These are phyloP conservation scores for Monosporozyma yasuniensis DNA, from an alignment of 805 yeast species.

Conservation along the genomic window DNA sequence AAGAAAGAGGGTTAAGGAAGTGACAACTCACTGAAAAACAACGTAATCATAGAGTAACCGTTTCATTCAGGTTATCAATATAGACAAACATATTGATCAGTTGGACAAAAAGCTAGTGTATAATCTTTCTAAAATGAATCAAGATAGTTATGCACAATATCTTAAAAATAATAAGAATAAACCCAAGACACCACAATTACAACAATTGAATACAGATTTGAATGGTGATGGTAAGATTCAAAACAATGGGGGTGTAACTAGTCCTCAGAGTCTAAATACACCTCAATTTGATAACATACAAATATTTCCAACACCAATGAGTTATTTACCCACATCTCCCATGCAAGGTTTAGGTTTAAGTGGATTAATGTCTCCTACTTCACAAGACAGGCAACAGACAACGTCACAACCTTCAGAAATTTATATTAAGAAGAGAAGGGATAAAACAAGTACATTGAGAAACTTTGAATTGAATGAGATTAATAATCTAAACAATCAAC, in stretches of 20 bases:
- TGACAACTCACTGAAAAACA: no score
- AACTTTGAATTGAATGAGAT: not conserved
- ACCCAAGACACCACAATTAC: not conserved
- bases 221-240: not conserved
- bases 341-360: not conserved
- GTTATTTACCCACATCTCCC: slow-evolving; percentile 10
- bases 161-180: not conserved
- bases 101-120: not conserved
- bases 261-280: not conserved
- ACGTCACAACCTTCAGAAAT: not conserved
- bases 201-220: not conserved
- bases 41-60: no score
- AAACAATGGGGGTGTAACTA: not conserved
- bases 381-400: not conserved
- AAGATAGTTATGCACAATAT: not conserved
- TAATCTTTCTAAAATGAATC: not conserved
- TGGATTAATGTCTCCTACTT: slow-evolving; percentile 2
- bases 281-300: slow-evolving; percentile 16
- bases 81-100: not conserved
- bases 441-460: not conserved
- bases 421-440: slow-evolving; percentile 1
- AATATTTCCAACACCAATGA: slow-evolving; percentile 28
- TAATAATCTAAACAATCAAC: not conserved
- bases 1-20: not conserved
- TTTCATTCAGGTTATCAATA: no score